A percentile compares a stretch with the other conserved stretches of the same genome.
Conservation (phyloP, 2,329 filamentous ascomycete species). For the Cucurbitaria berberidis region DNA sequence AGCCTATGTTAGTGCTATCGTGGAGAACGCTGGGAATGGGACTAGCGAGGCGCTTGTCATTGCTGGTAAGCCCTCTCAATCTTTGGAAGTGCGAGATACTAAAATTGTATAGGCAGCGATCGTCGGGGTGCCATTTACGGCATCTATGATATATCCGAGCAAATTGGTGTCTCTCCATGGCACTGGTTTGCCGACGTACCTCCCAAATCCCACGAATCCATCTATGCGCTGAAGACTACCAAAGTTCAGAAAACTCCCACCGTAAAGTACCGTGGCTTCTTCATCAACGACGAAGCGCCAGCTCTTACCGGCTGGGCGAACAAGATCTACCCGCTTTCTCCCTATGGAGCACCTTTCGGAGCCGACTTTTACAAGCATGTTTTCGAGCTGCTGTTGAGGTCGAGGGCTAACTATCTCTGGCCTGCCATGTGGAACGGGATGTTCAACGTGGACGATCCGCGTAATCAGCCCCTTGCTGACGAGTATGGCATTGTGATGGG, state of each 20-base stretch:
- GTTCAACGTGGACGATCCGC: conserved; percentile 73
- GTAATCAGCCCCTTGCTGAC: conserved; percentile 72
- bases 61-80: conserved; percentile 52
- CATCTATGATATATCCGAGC: conserved; percentile 73
- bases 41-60: conserved; percentile 68
- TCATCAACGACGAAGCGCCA: conserved; percentile 74
- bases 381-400: conserved; percentile 72
- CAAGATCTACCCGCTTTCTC: conserved; percentile 57
- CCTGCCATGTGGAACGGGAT: conserved; percentile 74
- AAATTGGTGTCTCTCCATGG: conserved; percentile 76
- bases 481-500: conserved; percentile 77
- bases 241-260: conserved; percentile 66
- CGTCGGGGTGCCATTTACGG: conserved; percentile 72
- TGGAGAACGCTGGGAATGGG: conserved; percentile 63
- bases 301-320: conserved; percentile 71
- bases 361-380: conserved; percentile 71
- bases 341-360: conserved; percentile 55
- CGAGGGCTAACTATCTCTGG: conserved; percentile 78
- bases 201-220: conserved; percentile 56
- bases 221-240: conserved; percentile 61
- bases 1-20: conserved; percentile 66
- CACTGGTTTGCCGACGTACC: conserved; percentile 72
- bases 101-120: conserved; percentile 57
- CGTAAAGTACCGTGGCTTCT: conserved; percentile 72
- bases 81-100: neutral